Percentiles rank a stretch among this genome's conserved stretches.
These are phyloP conservation scores for Catharanthus roseus DNA, from an alignment of 257 asterid genomes.

Conservation along the genomic window DNA sequence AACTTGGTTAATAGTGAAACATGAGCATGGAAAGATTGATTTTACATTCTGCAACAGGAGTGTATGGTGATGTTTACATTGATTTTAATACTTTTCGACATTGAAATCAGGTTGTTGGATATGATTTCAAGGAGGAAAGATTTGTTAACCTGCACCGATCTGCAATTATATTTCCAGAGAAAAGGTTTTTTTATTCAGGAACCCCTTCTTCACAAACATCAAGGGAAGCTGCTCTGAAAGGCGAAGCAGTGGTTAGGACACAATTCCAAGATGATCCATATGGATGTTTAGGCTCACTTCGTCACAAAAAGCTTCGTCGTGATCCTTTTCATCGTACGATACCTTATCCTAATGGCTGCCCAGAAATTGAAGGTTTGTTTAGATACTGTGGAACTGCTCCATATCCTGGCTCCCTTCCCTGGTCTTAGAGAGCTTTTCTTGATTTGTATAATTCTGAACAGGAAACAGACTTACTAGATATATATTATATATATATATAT, in stretches of 20 bases:
- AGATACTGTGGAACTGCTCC: slow-evolving; percentile 66
- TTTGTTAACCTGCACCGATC: slow-evolving; percentile 74
- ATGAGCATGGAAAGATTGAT: slow-evolving; percentile 9
- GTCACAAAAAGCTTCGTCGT: slow-evolving; percentile 65
- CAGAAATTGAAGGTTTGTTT: slow-evolving; percentile 76
- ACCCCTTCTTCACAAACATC: slow-evolving; percentile 72
- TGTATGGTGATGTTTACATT: neutral
- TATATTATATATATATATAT: neutral
- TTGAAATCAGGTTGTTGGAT: slow-evolving; percentile 68
- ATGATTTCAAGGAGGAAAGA: slow-evolving; percentile 90
- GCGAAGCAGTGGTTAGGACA: slow-evolving; percentile 69
- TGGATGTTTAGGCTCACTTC: slow-evolving; percentile 73
- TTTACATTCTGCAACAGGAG: neutral
- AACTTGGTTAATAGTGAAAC: neutral
- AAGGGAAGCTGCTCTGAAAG: slow-evolving; percentile 79
- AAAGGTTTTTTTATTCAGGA: slow-evolving; percentile 68
- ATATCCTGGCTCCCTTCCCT: slow-evolving; percentile 72
- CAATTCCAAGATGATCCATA: slow-evolving; percentile 84
- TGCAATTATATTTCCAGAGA: slow-evolving; percentile 64
- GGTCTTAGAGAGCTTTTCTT: slow-evolving; percentile 35
- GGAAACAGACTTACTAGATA: neutral
- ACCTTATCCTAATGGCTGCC: slow-evolving; percentile 95
- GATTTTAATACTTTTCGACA: neutral
- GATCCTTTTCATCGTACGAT: slow-evolving; percentile 88
- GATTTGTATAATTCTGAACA: neutral